phyloP scores from a whole-genome alignment of 116 monocot genomes.

The Posidonia oceanica region DNA sequence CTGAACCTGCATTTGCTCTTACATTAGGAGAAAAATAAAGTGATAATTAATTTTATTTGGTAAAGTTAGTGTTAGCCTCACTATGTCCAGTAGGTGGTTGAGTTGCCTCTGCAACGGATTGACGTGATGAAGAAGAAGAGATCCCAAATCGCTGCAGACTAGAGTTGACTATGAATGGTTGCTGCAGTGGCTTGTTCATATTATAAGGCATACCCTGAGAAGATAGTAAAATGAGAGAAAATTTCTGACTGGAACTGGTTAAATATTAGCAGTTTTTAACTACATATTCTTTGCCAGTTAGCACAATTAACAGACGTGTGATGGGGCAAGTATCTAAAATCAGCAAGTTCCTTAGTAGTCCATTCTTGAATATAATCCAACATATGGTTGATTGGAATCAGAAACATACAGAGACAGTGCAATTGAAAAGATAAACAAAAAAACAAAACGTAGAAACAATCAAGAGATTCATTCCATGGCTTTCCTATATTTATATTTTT shows the following conservation, averaged over 20 bases:
- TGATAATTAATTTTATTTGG: not conserved
- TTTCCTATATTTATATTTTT: no score
- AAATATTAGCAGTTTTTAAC: no score
- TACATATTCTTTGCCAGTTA: not conserved
- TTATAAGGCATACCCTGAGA: slow-evolving; percentile 2
- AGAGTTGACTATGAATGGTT: slow-evolving; percentile 4
- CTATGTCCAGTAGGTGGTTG: not conserved
- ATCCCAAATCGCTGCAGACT: slow-evolving; percentile 13
- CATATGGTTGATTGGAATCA: not conserved
- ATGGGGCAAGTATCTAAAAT: no score
- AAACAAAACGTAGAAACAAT: no score
- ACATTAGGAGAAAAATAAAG: not conserved
- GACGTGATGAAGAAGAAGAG: slow-evolving; percentile 6
- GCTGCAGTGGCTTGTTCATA: slow-evolving; percentile 8
- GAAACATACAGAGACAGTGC: not conserved
- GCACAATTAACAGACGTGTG: not conserved
- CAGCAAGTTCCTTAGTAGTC: no score
- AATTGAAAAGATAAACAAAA: no score
- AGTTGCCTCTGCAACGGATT: slow-evolving; percentile 1
- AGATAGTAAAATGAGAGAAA: not conserved
- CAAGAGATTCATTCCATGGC: no score
- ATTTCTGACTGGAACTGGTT: not conserved
- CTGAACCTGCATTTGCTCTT: not conserved
- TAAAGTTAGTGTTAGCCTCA: not conserved
- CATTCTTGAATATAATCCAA: not conserved